These are phyloP conservation scores for Huiozyma naganishii DNA, from an alignment of 805 yeast genomes.

Conservation along the genomic window DNA sequence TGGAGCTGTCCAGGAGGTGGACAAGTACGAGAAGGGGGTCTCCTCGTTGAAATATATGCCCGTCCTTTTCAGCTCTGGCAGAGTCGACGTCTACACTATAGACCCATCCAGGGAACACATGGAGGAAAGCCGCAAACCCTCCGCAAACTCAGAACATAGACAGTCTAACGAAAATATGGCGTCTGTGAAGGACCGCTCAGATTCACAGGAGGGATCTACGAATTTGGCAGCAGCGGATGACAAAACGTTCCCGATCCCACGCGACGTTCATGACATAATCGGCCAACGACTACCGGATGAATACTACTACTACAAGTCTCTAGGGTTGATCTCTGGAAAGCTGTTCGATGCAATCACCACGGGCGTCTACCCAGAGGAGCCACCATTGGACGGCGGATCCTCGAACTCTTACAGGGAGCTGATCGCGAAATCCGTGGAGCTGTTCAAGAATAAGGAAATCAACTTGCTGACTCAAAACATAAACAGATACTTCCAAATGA, in stretches of 20 bases:
- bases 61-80: constrained; percentile 56
- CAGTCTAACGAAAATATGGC: background rate
- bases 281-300: constrained; percentile 84
- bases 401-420: constrained; percentile 49
- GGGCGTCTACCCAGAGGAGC: constrained; percentile 50
- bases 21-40: constrained; percentile 54
- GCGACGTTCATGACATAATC: constrained; percentile 69
- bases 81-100: constrained; percentile 41
- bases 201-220: background rate
- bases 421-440: constrained; percentile 35
- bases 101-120: background rate
- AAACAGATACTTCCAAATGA: constrained; percentile 77
- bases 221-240: background rate
- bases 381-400: constrained; percentile 55
- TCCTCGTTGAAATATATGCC: constrained; percentile 66
- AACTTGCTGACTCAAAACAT: constrained; percentile 60
- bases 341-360: constrained; percentile 56
- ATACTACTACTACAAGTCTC: constrained; percentile 65
- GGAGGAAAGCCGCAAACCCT: background rate
- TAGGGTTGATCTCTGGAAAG: constrained; percentile 53
- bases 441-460: constrained; percentile 47
- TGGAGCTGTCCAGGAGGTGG: constrained; percentile 28
- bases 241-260: constrained; percentile 36
- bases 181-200: background rate
- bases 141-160: background rate